phyloP scores from a whole-genome alignment of 164 flowering plant genomes.

The Malania oleifera region DNA sequence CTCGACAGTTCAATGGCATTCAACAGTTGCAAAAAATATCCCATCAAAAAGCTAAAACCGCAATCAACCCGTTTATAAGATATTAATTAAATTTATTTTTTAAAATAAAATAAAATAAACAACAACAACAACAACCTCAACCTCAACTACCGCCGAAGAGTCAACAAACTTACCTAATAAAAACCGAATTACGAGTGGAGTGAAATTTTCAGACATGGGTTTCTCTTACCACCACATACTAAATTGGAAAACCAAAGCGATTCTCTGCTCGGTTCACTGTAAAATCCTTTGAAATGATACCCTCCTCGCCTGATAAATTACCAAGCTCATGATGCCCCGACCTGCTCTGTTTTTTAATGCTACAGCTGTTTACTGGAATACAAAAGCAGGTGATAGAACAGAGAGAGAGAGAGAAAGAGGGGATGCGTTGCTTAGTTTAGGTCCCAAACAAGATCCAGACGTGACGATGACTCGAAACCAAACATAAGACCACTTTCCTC shows the following conservation, averaged over 20 bases:
- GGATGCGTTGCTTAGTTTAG: conserved; percentile 5
- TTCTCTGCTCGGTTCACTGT: neutral
- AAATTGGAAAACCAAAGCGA: neutral
- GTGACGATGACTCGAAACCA: conserved; percentile 23
- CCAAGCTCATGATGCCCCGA: neutral
- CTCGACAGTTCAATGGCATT: neutral
- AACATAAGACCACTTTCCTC: no score
- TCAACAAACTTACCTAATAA: conserved; percentile 27
- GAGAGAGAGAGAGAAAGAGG: conserved; percentile 3
- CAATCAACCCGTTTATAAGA: neutral
- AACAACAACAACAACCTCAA: neutral
- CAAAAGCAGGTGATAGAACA: neutral
- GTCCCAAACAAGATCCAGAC: conserved; percentile 19
- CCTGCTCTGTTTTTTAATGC: neutral
- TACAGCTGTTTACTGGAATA: neutral
- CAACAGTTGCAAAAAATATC: neutral
- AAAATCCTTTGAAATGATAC: neutral
- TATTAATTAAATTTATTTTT: neutral
- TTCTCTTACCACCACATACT: neutral
- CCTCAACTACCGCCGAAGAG: neutral
- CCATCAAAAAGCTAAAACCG: neutral
- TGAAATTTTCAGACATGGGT: conserved; percentile 25
- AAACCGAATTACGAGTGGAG: conserved; percentile 15
- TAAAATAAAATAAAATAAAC: neutral
- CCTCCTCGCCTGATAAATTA: neutral